phyloP scores from a whole-genome alignment of 192 early-diverging fungal species.

The Coemansia sp. region DNA sequence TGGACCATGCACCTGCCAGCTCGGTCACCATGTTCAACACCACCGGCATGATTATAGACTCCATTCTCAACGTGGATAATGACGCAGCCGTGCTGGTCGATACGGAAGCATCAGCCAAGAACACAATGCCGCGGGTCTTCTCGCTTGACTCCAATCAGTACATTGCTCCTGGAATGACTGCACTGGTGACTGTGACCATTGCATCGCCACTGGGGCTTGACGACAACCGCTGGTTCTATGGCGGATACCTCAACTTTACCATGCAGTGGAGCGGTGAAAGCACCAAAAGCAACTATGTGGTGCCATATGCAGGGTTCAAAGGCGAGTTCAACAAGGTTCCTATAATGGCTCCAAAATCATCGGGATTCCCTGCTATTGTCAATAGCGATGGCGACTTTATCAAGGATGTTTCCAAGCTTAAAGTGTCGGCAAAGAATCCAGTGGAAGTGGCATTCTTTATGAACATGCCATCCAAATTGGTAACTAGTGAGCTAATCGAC shows the following conservation, averaged over 20 bases:
- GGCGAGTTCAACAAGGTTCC: conserved; percentile 28
- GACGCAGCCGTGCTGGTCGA: conserved; percentile 2
- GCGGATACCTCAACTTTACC: conserved; percentile 41
- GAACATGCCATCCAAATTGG: conserved; percentile 22
- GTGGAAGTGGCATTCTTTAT: conserved; percentile 11
- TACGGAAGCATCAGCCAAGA: background rate
- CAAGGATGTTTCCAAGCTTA: background rate
- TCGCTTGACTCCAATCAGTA: background rate
- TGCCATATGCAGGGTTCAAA: conserved; percentile 49
- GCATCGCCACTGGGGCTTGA: conserved; percentile 22
- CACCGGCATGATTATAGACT: conserved; percentile 14
- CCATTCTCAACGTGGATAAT: background rate
- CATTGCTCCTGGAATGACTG: conserved; percentile 19
- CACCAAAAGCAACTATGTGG: background rate
- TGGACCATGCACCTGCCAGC: conserved; percentile 14
- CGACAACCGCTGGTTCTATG: conserved; percentile 53
- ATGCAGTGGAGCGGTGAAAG: conserved; percentile 16
- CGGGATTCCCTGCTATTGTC: conserved; percentile 15
- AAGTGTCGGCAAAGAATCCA: background rate
- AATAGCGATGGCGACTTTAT: conserved; percentile 2
- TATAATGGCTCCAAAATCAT: conserved; percentile 7
- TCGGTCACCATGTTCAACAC: conserved; percentile 38
- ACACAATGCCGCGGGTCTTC: conserved; percentile 9
- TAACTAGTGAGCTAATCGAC: conserved; percentile 16
- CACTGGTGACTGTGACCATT: conserved; percentile 12